phyloP scores from a whole-genome alignment of 306 rosid species.

The Cyclanthera cordifolia region DNA sequence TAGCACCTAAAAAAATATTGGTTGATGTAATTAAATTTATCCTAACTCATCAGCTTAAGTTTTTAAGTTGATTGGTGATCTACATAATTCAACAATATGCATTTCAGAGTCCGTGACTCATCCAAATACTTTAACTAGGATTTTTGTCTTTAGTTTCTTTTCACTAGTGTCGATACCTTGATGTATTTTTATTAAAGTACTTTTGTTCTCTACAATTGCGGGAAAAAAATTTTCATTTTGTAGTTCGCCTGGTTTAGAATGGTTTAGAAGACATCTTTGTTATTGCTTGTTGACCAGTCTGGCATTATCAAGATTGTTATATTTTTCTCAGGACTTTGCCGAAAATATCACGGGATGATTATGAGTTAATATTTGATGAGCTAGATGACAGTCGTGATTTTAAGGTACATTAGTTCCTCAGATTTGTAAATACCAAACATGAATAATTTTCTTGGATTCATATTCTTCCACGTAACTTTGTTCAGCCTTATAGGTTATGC shows the following conservation, averaged over 20 bases:
- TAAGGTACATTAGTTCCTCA: conserved; percentile 35
- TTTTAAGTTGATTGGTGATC: too few species aligned
- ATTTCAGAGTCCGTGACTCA: neutral
- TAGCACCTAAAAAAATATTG: too few species aligned
- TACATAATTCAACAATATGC: too few species aligned
- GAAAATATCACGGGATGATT: conserved; percentile 67
- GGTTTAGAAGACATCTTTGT: neutral
- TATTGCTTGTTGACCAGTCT: neutral
- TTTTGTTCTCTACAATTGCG: neutral
- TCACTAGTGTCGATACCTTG: neutral
- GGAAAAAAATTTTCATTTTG: neutral
- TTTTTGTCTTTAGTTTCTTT: neutral
- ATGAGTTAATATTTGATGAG: conserved; percentile 78
- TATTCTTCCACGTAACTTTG: neutral
- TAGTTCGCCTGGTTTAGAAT: neutral
- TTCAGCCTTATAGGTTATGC: neutral
- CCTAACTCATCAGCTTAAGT: too few species aligned
- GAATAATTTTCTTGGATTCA: neutral
- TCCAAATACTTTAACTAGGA: neutral
- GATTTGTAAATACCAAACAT: neutral
- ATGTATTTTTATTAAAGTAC: neutral
- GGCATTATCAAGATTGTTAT: neutral
- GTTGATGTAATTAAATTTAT: too few species aligned
- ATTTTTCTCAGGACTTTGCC: conserved; percentile 61
- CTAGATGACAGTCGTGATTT: conserved; percentile 77